phyloP scores from a whole-genome alignment of 305 asterid species.

The Fraxinus ornus region DNA sequence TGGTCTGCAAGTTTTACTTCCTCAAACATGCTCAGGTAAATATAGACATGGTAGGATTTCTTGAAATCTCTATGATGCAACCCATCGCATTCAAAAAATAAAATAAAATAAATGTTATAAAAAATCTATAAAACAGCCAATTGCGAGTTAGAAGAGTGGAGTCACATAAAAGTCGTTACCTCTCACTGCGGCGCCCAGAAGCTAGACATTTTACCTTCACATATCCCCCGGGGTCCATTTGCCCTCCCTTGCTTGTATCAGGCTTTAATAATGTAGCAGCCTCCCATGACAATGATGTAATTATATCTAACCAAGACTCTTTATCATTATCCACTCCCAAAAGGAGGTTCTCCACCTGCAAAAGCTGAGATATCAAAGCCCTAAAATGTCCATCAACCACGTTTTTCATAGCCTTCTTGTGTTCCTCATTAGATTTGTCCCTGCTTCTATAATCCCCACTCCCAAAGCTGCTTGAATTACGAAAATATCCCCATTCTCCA shows the following conservation, averaged over 20 bases:
- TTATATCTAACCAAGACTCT: slow-evolving; percentile 92
- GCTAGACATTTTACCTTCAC: slow-evolving; percentile 95
- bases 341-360: slow-evolving; percentile 88
- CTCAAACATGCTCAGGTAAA: background rate
- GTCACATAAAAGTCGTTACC: slow-evolving; percentile 48
- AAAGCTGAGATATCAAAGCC: slow-evolving; percentile 86
- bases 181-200: slow-evolving; percentile 78
- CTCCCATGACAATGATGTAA: slow-evolving; percentile 91
- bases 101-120: background rate
- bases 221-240: slow-evolving; percentile 97
- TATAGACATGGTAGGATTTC: background rate
- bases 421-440: slow-evolving; percentile 87
- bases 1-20: background rate
- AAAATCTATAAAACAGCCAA: slow-evolving; percentile 13
- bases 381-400: slow-evolving; percentile 95
- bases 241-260: slow-evolving; percentile 89
- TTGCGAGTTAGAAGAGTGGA: background rate
- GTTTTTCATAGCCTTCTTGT: slow-evolving; percentile 70
- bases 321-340: slow-evolving; percentile 65
- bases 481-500: slow-evolving; percentile 88
- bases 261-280: slow-evolving; percentile 90
- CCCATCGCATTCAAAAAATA: slow-evolving; percentile 9
- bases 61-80: slow-evolving; percentile 11
- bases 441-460: slow-evolving; percentile 77
- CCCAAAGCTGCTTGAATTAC: slow-evolving; percentile 69